Evolutionary conservation across 768 basidiomycete genomes (phyloP), one percentile per base, ranked within the genome.

Genomic region (Mrakia blollopis): DNA sequence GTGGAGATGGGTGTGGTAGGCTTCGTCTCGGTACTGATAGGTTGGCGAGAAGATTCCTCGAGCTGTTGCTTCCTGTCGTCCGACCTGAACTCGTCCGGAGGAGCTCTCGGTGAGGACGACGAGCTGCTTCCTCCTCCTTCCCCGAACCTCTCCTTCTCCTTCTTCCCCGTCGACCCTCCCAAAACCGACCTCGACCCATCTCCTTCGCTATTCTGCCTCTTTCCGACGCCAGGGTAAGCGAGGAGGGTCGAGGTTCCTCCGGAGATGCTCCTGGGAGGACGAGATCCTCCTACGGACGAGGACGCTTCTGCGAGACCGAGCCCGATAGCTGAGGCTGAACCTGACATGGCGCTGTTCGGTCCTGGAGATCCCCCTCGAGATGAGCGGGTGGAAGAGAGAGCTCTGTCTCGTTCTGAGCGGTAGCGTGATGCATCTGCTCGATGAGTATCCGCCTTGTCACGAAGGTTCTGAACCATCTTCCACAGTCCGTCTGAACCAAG

Each of bases 211-310:
- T 37, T 60, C 16, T 37, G 35, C 30, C 71, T 30, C 50, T 54
- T 54, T 4, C 52, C 35, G 0, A 47, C 11, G 0, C 71, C 50
- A 16, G 71, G 32, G 25, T 50, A 72, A 18, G 71, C 50, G 54
- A 72, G 47, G 28, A 72, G 32, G 1, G 71, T 72, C n/a, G 69
- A 37, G 11, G 35, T 72, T 18, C 71, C 71, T 47, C 50, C 47
- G 30, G 71, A 72, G 30, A 72, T 35, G 47, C 73, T 74, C 52
- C 73, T 65, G 28, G 73, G 73, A 28, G 73, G 73, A 44, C 62
- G 41, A 74, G 62, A 13, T 14, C 35, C 62, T 35, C 25, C 44
- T 35, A 13, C 44, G 3, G 35, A 5, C 21, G 21, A 32, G 18
- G 57, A 39, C 5, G 73, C 6, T 16, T 37, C 57, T 35, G 61